Conservation (phyloP, 1,284 basidiomycete species). For the Naganishia liquefaciens region DNA sequence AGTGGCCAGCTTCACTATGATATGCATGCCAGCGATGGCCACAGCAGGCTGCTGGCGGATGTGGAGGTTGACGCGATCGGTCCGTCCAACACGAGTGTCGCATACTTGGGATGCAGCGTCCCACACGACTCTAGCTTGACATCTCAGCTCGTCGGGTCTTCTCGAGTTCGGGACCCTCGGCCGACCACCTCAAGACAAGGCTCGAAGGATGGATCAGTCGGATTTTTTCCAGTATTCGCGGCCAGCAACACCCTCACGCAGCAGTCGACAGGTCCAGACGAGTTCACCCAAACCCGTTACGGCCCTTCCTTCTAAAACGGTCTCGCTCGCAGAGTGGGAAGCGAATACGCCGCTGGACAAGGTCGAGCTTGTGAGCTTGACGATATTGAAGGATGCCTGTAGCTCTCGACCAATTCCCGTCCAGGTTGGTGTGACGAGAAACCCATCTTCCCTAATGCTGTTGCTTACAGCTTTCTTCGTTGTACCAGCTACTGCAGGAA, state of each 20-base stretch:
- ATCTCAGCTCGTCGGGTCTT: too few species aligned
- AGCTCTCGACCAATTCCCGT: conserved; percentile 66
- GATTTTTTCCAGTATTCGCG: conserved; percentile 27
- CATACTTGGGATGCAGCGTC: too few species aligned
- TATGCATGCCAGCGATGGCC: too few species aligned
- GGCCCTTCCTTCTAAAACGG: conserved; percentile 24
- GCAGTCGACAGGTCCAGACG: conserved; percentile 22
- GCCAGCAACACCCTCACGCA: conserved; percentile 16
- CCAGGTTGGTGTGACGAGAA: conserved; percentile 61
- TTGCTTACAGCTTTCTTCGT: not conserved
- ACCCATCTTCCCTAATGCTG: too few species aligned
- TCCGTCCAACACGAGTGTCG: too few species aligned
- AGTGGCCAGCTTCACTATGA: too few species aligned
- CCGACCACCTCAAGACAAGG: too few species aligned
- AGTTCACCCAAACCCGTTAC: conserved; percentile 24
- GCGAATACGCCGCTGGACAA: conserved; percentile 72
- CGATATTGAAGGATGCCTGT: conserved; percentile 64
- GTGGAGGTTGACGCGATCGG: too few species aligned
- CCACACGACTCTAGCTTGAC: too few species aligned
- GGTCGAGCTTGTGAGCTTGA: conserved; percentile 67
- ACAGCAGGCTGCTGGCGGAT: too few species aligned
- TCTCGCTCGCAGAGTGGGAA: conserved; percentile 83
- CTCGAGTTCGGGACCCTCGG: too few species aligned
- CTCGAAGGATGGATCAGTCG: conserved; percentile 21
- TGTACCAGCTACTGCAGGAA: not conserved